A percentile compares a stretch with the other conserved stretches of the same genome.
Evolutionary conservation across 2,329 filamentous ascomycete genomes (phyloP).

Genomic region (Cladophialophora psammophila): DNA sequence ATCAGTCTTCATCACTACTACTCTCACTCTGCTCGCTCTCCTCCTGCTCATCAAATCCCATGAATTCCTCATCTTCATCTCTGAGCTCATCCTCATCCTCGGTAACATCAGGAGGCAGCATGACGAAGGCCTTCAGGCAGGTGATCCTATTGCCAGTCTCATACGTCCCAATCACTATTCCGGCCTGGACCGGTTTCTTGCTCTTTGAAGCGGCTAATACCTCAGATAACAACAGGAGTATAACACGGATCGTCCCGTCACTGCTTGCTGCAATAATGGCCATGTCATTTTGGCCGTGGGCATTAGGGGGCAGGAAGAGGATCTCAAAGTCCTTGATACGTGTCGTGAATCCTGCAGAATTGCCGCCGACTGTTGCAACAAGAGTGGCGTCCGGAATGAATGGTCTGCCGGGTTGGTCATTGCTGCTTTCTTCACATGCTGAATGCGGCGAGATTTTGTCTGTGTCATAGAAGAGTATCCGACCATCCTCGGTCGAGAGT

Average conservation of each 20-base stretch:
- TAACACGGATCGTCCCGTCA: conserved; percentile 83
- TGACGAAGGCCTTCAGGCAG: conserved; percentile 83
- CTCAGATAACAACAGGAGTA: conserved; percentile 62
- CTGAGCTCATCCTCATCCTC: conserved; percentile 47
- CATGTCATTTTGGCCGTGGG: conserved; percentile 45
- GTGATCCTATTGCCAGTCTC: conserved; percentile 90
- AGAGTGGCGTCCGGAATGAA: conserved; percentile 66
- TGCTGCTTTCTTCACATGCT: conserved; percentile 47
- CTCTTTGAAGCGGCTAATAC: conserved; percentile 37
- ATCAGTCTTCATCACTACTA: conserved; percentile 37
- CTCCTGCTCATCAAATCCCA: conserved; percentile 30
- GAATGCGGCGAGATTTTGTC: conserved; percentile 41
- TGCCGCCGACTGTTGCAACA: conserved; percentile 80
- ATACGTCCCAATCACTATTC: conserved; percentile 75
- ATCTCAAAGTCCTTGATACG: conserved; percentile 90
- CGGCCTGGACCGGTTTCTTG: conserved; percentile 57
- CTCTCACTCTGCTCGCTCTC: conserved; percentile 43
- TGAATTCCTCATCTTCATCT: conserved; percentile 30
- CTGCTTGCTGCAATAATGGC: conserved; percentile 79
- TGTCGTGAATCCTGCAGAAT: conserved; percentile 68
- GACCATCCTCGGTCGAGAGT: conserved; percentile 88
- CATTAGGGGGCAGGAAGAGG: conserved; percentile 54
- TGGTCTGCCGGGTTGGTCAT: conserved; percentile 45
- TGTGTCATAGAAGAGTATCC: conserved; percentile 83
- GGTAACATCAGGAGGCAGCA: conserved; percentile 69